These are phyloP conservation scores for Paramecium primaurelia DNA, from an alignment of 73 alveolate genomes.

Conservation along the genomic window DNA sequence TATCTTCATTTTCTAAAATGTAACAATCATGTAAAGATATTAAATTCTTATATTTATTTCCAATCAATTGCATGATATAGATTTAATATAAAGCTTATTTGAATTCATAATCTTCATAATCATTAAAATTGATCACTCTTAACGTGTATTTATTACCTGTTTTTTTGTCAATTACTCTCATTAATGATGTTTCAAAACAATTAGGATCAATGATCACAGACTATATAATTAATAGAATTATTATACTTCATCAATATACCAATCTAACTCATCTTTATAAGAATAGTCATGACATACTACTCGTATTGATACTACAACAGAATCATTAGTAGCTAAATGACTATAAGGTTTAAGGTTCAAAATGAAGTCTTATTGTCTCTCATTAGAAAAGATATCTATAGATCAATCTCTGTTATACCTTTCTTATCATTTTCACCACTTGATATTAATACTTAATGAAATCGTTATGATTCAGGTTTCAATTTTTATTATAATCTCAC, in stretches of 20 bases:
- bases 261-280: constrained; percentile 43
- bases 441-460: constrained; percentile 16
- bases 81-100: constrained; percentile 56
- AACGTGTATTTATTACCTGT: constrained; percentile 52
- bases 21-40: constrained; percentile 43
- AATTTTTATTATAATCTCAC: constrained; percentile 22
- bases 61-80: background rate
- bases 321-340: constrained; percentile 43
- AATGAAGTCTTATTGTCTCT: background rate
- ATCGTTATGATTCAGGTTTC: constrained; percentile 18
- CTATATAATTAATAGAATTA: background rate
- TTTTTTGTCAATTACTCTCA: constrained; percentile 50
- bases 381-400: background rate
- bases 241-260: constrained; percentile 42
- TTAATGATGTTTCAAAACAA: constrained; percentile 38
- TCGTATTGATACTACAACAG: background rate
- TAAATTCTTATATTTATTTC: background rate
- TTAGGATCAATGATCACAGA: constrained; percentile 29
- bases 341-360: constrained; percentile 39
- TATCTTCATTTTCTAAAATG: constrained; percentile 55
- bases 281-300: constrained; percentile 21
- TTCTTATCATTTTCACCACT: background rate
- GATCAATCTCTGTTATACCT: background rate
- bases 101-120: constrained; percentile 59
- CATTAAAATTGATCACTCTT: constrained; percentile 48